Base-by-base conservation (phyloP, 306 rosid species). In the Abrus precatorius region DNA sequence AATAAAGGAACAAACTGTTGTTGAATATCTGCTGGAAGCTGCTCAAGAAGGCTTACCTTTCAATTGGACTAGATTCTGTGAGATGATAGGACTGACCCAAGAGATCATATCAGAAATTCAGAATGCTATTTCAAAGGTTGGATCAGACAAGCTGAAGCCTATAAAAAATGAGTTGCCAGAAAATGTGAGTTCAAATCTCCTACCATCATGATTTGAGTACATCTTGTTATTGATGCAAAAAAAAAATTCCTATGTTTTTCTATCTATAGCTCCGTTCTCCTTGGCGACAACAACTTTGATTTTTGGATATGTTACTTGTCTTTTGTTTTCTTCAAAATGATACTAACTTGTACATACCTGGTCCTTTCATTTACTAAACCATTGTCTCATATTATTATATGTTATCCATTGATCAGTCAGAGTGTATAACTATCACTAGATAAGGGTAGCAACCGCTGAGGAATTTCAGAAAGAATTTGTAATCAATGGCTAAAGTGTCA, bases 71-170 rank as follows among this genome's bases (percentile, higher is more conserved):
- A 89, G 95, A 79, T 87, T 87, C 50, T 80, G 89, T 33, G 83
- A 85, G 72, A 85, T 86, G 88, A 56, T 85, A 69, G 91, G 96
- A 63, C 82, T 94, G 68, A 84, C 90, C 12, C 64, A 41, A 49
- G 81, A 76, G 65, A 68, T 85, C 83, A 62, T 84, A 38, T 84
- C 85, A 2, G 85, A 81, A 50, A 86, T 91, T 85, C 89, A 84
- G 85, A 84, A 78, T 34, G 97, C 98, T 60, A 79, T 94, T 84
- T 69, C 68, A 47, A 94, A 88, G 87, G 94, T 89, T 75, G 98
- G 98, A 82, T 76, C 36, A 44, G 98, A 94, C 48, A 94, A 88
- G 88, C 65, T 94, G 87, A 94, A 92, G 91, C 94, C 97, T 80
- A 89, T 94, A 77, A 94, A 94, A 84, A 87, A 88, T 41, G 96